Conservation (phyloP, 495 filamentous ascomycete species). For the Eremomyces bilateralis region DNA sequence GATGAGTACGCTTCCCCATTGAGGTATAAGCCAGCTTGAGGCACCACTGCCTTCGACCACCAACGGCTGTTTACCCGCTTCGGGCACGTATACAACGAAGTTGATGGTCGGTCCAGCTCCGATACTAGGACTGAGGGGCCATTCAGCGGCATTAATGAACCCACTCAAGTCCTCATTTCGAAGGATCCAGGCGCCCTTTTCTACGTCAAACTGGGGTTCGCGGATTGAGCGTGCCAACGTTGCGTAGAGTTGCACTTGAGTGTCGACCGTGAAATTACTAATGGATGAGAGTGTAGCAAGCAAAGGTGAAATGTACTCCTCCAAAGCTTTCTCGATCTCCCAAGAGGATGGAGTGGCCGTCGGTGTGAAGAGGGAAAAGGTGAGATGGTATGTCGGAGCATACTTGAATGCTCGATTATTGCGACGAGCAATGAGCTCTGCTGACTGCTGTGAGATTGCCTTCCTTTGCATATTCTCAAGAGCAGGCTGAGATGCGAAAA, state of each 20-base stretch:
- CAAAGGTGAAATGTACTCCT: constrained; percentile 62
- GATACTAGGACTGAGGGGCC: constrained; percentile 88
- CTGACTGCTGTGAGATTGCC: constrained; percentile 24
- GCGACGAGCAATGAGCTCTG: constrained; percentile 31
- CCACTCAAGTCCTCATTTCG: constrained; percentile 73
- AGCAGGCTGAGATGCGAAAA: constrained; percentile 34
- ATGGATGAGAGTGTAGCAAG: constrained; percentile 56
- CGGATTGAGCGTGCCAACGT: constrained; percentile 51
- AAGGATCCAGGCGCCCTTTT: constrained; percentile 37
- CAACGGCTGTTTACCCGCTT: constrained; percentile 35
- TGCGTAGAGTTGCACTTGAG: constrained; percentile 87
- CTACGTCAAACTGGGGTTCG: constrained; percentile 29
- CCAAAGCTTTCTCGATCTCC: constrained; percentile 71
- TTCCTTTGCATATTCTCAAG: constrained; percentile 8
- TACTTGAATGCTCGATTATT: constrained; percentile 75
- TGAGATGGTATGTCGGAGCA: constrained; percentile 82
- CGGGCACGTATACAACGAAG: constrained; percentile 72
- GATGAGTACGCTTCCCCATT: constrained; percentile 87
- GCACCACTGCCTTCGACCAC: constrained; percentile 48
- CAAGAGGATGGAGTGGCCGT: constrained; percentile 59
- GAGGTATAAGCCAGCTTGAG: constrained; percentile 82
- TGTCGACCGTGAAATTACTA: constrained; percentile 92
- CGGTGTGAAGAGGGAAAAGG: constrained; percentile 83
- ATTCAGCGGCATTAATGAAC: constrained; percentile 95
- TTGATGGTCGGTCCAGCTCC: constrained; percentile 84